Evolutionary conservation across 257 asterid genomes (phyloP).

Genomic region (Fraxinus quadrangulata): DNA sequence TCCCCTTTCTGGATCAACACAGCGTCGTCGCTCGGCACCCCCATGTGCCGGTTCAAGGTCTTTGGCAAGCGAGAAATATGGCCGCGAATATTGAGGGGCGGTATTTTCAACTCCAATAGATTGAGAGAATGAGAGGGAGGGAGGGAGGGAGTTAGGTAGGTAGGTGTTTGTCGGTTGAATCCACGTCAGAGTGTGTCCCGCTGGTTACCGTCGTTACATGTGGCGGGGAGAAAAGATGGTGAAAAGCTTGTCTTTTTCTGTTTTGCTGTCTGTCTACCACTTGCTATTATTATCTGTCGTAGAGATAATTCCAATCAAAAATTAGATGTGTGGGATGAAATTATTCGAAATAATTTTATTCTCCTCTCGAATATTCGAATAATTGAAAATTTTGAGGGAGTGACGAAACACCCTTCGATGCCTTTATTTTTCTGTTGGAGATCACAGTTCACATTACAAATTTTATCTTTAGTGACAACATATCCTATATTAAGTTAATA

Average conservation of each 20-base stretch:
- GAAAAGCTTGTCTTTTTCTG: background rate
- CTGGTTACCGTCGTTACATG: constrained; percentile 23
- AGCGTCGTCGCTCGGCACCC: constrained; percentile 55
- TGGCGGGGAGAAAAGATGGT: constrained; percentile 25
- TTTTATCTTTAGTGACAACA: too few relatives aligned
- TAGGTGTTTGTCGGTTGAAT: background rate
- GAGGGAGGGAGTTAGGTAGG: too few relatives aligned
- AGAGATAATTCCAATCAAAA: too few relatives aligned
- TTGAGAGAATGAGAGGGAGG: constrained; percentile 6
- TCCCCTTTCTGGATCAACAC: constrained; percentile 69
- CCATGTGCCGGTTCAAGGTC: constrained; percentile 32
- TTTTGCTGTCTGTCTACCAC: constrained; percentile 9
- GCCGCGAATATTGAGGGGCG: background rate
- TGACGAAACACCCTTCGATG: too few relatives aligned
- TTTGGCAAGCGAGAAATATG: background rate
- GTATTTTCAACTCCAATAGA: background rate
- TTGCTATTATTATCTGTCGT: background rate
- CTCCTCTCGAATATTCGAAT: too few relatives aligned
- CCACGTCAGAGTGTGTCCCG: background rate
- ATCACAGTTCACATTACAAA: too few relatives aligned
- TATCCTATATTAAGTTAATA: too few relatives aligned
- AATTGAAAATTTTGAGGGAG: too few relatives aligned
- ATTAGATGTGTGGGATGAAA: too few relatives aligned
- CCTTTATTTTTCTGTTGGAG: too few relatives aligned
- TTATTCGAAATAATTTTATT: too few relatives aligned